Evolutionary conservation across 1,284 basidiomycete species (phyloP).

Genomic region (Hortiboletus rubellus): DNA sequence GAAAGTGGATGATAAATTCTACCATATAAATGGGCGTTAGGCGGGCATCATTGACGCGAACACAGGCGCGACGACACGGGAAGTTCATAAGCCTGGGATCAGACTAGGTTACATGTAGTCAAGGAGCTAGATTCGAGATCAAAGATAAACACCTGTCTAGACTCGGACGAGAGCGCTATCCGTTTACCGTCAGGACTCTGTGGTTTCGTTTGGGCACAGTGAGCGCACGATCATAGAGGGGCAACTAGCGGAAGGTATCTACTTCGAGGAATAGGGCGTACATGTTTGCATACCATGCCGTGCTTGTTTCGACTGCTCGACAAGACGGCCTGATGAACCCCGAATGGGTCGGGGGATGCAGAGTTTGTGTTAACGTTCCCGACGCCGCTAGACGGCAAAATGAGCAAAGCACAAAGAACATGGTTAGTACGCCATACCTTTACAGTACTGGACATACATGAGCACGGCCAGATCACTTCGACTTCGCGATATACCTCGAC

Average conservation of each 20-base stretch:
- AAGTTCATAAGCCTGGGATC: neutral
- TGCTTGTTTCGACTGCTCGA: constrained; percentile 76
- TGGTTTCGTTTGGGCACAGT: constrained; percentile 4
- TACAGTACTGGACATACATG: no score
- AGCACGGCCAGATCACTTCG: no score
- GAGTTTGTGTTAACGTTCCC: constrained; percentile 73
- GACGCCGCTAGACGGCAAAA: constrained; percentile 53
- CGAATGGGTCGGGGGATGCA: constrained; percentile 59
- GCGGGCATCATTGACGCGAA: neutral
- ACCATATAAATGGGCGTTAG: neutral
- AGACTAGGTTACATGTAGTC: constrained; percentile 32
- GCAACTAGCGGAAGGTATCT: constrained; percentile 7
- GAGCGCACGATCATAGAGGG: constrained; percentile 3
- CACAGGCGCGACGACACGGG: neutral
- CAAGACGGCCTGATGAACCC: constrained; percentile 54
- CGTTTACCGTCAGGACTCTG: constrained; percentile 84
- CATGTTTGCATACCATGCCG: constrained; percentile 78
- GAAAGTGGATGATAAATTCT: neutral
- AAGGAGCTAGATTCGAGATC: constrained; percentile 69
- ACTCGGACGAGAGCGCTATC: constrained; percentile 76
- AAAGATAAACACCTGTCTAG: constrained; percentile 80
- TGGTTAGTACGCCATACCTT: no score
- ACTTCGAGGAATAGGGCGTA: constrained; percentile 43
- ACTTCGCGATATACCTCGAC: no score
- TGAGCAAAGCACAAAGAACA: no score